Evolutionary conservation across 1,284 basidiomycete genomes (phyloP).

Genomic region (Stereum hirsutum): DNA sequence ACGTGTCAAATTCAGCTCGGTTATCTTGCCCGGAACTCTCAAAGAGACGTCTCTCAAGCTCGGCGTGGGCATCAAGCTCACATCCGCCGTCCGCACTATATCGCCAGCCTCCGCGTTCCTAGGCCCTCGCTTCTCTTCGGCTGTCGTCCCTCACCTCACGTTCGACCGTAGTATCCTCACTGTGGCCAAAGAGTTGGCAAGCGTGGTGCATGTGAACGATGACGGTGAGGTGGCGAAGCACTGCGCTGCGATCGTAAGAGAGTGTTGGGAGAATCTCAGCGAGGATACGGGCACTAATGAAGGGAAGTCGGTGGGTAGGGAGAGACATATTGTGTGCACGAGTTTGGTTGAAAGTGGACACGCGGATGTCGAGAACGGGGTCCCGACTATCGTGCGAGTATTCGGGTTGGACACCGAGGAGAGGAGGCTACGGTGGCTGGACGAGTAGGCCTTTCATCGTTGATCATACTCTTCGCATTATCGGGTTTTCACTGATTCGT

Average conservation of each 20-base stretch:
- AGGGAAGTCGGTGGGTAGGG: conserved; percentile 12
- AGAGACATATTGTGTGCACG: conserved; percentile 43
- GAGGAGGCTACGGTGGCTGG: conserved; percentile 35
- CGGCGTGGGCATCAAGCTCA: conserved; percentile 41
- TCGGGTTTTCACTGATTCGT: too few relatives aligned
- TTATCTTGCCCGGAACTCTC: conserved; percentile 35
- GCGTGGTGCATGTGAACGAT: conserved; percentile 32
- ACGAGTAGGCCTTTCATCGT: conserved; percentile 24
- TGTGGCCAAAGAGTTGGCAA: conserved; percentile 41
- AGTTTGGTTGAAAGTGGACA: conserved; percentile 43
- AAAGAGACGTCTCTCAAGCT: conserved; percentile 35
- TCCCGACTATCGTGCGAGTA: conserved; percentile 35
- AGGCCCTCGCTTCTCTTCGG: conserved; percentile 42
- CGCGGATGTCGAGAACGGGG: conserved; percentile 27
- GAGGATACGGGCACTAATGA: conserved; percentile 32
- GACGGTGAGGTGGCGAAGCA: conserved; percentile 41
- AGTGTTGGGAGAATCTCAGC: conserved; percentile 36
- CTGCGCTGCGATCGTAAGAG: conserved; percentile 40
- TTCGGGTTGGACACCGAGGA: conserved; percentile 39
- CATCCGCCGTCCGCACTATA: conserved; percentile 44
- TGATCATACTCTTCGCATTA: neutral
- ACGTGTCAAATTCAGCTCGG: conserved; percentile 24
- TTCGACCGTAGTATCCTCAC: conserved; percentile 46
- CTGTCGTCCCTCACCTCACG: conserved; percentile 57
- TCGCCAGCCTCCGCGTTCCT: conserved; percentile 44